Conservation (phyloP, 805 yeast species). For the Ogataea salicorniae region DNA sequence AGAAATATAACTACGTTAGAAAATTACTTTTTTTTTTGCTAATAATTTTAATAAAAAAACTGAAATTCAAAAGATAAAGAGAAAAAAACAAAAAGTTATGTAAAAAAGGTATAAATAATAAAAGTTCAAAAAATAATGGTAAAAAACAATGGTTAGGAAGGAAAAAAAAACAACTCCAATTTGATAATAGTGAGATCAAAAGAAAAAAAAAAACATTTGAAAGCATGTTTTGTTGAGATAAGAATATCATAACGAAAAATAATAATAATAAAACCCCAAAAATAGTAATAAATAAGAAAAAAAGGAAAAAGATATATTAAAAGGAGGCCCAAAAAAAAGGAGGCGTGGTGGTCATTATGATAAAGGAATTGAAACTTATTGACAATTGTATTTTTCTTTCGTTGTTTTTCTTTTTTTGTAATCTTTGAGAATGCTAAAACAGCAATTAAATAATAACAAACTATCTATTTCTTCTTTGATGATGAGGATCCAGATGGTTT, state of each 20-base stretch:
- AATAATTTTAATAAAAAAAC: not conserved
- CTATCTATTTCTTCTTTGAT: conserved; percentile 9
- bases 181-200: not conserved
- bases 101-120: not conserved
- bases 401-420: no score
- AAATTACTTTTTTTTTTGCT: not conserved
- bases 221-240: no score
- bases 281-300: no score
- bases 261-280: no score
- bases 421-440: not conserved
- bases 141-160: not conserved
- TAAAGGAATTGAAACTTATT: no score
- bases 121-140: not conserved
- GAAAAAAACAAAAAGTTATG: not conserved
- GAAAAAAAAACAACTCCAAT: not conserved
- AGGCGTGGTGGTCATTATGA: no score
- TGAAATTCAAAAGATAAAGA: not conserved
- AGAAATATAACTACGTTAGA: not conserved
- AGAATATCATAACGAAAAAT: no score
- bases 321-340: no score
- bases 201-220: no score
- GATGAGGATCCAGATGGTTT: conserved; percentile 39
- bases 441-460: not conserved
- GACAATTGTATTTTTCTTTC: no score
- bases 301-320: no score